Evolutionary conservation across 1,284 basidiomycete species (phyloP), one percentile per base, ranked within the genome.

Genomic region (Malassezia psittaci): DNA sequence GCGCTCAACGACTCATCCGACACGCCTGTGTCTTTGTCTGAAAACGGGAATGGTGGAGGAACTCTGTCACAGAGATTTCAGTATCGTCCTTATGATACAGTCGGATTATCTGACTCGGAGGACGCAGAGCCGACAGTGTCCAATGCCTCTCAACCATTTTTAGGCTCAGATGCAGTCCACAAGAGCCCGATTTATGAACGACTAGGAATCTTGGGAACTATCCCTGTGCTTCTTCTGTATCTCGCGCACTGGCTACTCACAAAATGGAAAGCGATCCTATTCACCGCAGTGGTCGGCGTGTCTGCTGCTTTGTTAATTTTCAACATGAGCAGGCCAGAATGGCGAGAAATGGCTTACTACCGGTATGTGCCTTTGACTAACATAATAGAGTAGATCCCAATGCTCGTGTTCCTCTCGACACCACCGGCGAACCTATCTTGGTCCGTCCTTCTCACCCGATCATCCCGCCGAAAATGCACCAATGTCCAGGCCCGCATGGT

Each of bases 261-360:
- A 13, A 65, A 68, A 32, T 74, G 72, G 72, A 69, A 70, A 59
- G 68, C 67, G 40, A 60, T 74, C 47, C 41, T 72, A 45, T 65
- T 67, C 39, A 54, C 73, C 18, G 57, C 53, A 15, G 46, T 66
- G 37, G 59, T 68, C 34, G 68, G 68, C 36, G 62, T 65, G 3
- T 50, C 68, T 11, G 60, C 63, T 9, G 69, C 64, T 15, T 61
- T 71, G 43, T 59, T 66, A 24, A 54, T 72, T 38, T 72, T 68
- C 51, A 69, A 71, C 18, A 60, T 69, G 49, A 64, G 68, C 59
- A 70, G 69, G 48, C 72, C 70, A 36, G 72, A 74, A 43, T 74
- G 72, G 72, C 57, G 66, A 36, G 72, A 74, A 55, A 67, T 73
- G 65, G 71, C 72, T 40, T 74, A 73, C 62, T 66, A 69, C 54